Base-by-base conservation (phyloP, 2,329 filamentous ascomycete genomes). In the Aspergillus hortae region DNA sequence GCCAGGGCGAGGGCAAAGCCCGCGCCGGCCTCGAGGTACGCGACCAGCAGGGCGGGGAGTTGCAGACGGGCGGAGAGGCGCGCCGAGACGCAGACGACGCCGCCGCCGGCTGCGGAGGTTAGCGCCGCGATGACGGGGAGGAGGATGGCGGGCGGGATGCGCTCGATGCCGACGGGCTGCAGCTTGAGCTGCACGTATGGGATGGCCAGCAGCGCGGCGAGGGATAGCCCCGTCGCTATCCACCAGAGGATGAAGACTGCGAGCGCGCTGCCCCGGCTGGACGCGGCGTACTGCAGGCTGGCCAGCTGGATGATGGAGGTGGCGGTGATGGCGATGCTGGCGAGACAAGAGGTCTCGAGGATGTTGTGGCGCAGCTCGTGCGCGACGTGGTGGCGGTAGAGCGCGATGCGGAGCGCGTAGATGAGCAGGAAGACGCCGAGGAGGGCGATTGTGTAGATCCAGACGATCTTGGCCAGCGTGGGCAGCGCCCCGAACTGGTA, bases 271-370 rank as follows among this genome's bases (percentile, higher is more conserved):
- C 65, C 64, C 10, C 59, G 56, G 11, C 36, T 15, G 32, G 40
- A 45, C 19, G 19, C 19, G 15, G 61, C 59, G 55, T 67, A 64
- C 32, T 61, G 44, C 4, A 71, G 62, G 2, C 62, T 87, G 64
- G 95, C 84, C 52, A 70, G 63, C 12, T 72, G 56, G 27, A 66
- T 61, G 44, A 72, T 68, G 3, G 64, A 61, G 6, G 65, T 66
- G 48, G 66, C 70, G 1, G 69, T 62, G 51, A 75, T 72, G 23
- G 62, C 58, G 48, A 73, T 66, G 58, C 69, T 73, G 21, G 70
- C 57, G 6, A 75, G 66, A 38, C 72, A 71, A 10, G 69, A 67
- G 5, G 68, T 63, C 46, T 77, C 73, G 11, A 61, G 46, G 32
- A 70, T 62, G 44, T 65, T 66, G 19, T 51, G 58, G 10, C 57